Evolutionary conservation across 2,329 filamentous ascomycete genomes (phyloP).

Genomic region (Claviceps sp.): DNA sequence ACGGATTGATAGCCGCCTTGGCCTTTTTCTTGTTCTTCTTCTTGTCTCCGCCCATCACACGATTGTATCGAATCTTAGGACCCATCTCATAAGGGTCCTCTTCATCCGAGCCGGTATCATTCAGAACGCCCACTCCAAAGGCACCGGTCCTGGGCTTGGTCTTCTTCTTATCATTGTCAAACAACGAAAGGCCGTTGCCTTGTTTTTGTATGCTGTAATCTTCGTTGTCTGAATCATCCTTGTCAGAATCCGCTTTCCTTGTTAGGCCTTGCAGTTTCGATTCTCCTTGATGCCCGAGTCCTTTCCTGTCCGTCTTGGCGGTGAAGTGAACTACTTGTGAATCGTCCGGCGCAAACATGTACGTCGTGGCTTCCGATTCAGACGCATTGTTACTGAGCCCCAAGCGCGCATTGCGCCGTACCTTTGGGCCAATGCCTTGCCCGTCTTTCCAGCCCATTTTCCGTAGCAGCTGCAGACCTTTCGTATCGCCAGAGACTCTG

Average conservation of each 20-base stretch:
- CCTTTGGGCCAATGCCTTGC: constrained; percentile 81
- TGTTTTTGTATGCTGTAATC: neutral
- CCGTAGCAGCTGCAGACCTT: constrained; percentile 72
- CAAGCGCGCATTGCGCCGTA: constrained; percentile 60
- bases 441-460: constrained; percentile 95
- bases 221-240: constrained; percentile 32
- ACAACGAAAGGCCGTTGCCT: constrained; percentile 7
- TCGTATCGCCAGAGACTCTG: constrained; percentile 60
- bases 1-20: constrained; percentile 44
- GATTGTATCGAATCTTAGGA: constrained; percentile 78
- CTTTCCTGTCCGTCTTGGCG: constrained; percentile 55
- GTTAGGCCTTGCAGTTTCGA: constrained; percentile 31
- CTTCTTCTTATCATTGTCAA: constrained; percentile 33
- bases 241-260: constrained; percentile 23
- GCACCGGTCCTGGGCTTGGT: constrained; percentile 41
- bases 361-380: constrained; percentile 32
- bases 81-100: constrained; percentile 91
- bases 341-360: constrained; percentile 80
- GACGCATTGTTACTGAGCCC: constrained; percentile 28
- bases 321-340: constrained; percentile 52
- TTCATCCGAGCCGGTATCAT: constrained; percentile 88
- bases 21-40: constrained; percentile 58
- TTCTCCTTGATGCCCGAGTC: constrained; percentile 54
- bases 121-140: constrained; percentile 78
- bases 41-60: constrained; percentile 67